Evolutionary conservation across 1,284 basidiomycete species (phyloP), one percentile per base, ranked within the genome.

Genomic region (Meira nashicola): DNA sequence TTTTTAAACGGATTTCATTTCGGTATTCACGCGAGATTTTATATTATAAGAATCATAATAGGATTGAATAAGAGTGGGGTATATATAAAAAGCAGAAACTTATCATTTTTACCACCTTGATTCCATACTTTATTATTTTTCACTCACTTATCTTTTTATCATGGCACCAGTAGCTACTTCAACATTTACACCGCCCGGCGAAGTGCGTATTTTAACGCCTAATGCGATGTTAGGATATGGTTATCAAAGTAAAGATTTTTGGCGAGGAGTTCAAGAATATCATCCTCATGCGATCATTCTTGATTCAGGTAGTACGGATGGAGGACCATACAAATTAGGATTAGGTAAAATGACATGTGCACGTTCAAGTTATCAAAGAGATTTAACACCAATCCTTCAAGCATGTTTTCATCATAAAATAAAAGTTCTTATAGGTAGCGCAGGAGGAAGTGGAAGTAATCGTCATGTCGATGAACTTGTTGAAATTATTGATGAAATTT

Each of bases 401-500:
- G 40, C 40, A 12, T 12, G 14, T n/a, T 41, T 14, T 41, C 40
- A 41, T n/a, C 40, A 41, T n/a, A n/a, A n/a, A 14, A 41, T 41
- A 12, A 41, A 41, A n/a, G n/a, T 41, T n/a, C 40, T 41, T n/a
- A 41, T 41, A 12, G 40, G 40, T 41, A 41, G 40, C 40, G 40
- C 40, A 41, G 40, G 40, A 41, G 40, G 40, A 41, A 41, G 40
- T n/a, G 40, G 40, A 12, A 41, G 40, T 41, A 41, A 41, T n/a
- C 12, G 40, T 12, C 40, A 41, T n/a, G 40, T 41, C 40, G 40
- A 41, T n/a, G 40, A 12, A 12, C 12, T 41, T n/a, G 12, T n/a
- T 12, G 12, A 12, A 12, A n/a, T 41, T n/a, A 41, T 41, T 41
- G 40, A 41, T 12, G 40, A 41, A 12, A 41, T 41, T n/a, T 41